Conservation (phyloP, 208 protist genomes). For the Leishmania mexicana region DNA sequence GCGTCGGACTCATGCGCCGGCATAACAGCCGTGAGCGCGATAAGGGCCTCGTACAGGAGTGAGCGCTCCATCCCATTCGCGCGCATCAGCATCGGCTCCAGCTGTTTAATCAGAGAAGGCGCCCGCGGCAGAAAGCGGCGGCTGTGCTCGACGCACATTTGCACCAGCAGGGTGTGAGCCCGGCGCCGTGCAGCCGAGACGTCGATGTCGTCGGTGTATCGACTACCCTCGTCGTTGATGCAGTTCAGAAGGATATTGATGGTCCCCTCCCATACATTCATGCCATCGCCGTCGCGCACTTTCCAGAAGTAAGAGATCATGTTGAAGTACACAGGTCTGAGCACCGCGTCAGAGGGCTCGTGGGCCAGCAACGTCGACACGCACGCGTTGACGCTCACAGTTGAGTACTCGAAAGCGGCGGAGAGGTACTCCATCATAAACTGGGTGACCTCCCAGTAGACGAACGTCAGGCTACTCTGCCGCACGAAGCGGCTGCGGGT, state of each 20-base stretch:
- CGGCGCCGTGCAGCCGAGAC: constrained; percentile 46
- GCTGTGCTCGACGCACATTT: constrained; percentile 36
- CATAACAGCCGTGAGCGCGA: constrained; percentile 49
- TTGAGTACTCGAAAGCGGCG: constrained; percentile 53
- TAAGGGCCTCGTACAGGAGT: constrained; percentile 77
- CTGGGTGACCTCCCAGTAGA: constrained; percentile 65
- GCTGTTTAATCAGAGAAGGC: constrained; percentile 25
- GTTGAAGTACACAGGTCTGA: constrained; percentile 81
- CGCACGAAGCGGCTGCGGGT: constrained; percentile 70
- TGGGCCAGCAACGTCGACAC: constrained; percentile 46
- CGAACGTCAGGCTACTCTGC: constrained; percentile 73
- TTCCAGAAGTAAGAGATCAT: constrained; percentile 83
- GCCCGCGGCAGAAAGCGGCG: constrained; percentile 26
- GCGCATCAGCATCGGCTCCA: constrained; percentile 58
- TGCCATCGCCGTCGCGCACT: constrained; percentile 38
- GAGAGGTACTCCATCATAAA: constrained; percentile 79
- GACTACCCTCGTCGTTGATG: constrained; percentile 32
- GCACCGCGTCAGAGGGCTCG: constrained; percentile 68
- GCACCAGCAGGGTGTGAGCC: constrained; percentile 62
- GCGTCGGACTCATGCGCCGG: constrained; percentile 41
- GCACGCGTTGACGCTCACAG: constrained; percentile 43
- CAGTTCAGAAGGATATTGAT: constrained; percentile 59
- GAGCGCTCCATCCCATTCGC: constrained; percentile 38
- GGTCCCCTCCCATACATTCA: constrained; percentile 72
- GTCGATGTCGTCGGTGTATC: constrained; percentile 32